Base-by-base conservation (phyloP, 1,139 yeast genomes). In the Candida tetrigidarum region DNA sequence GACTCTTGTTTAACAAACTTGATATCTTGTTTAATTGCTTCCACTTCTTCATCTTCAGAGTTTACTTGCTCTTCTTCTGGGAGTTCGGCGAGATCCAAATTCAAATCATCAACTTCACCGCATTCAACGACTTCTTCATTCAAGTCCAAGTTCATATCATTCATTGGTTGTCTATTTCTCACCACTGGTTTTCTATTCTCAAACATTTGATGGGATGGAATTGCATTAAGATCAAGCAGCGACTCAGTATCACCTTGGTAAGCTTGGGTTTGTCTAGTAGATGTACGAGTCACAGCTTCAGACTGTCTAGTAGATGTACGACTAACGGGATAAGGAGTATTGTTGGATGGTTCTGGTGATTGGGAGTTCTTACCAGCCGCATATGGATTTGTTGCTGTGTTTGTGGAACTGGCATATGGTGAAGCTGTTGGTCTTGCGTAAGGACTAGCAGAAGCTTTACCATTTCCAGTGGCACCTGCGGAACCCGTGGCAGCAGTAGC, bases 1-100 rank as follows among this genome's bases (percentile, higher is more conserved):
- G 97, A 86, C 57, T 90, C 95, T 57, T 90, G 95, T 63, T 92
- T 92, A 39, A 90, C 84, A 60, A 86, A 91, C 49, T 90, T 75
- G 51, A 89, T 86, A 56, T 92, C 92, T 54, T 86, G 87, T 62
- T 88, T 90, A 56, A 93, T 81, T 37, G 84, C 90, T 59, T 90
- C 96, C 15, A 92, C 91, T 52, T 91, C 98, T 62, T 89, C 96
- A 50, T 91, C 96, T 53, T 83, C 89, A 4, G 76, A 69, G 51
- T 74, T 71, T 15, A 74, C 66, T 51, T 72, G 66, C 50, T 83
- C 81, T 39, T 68, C 75, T 36, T 65, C 72, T 14, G 58, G 76
- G 73, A 58, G 77, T 67, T 58, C 74, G 66, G 62, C 75, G 65
- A 63, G 74, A 69, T 70, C 79, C 42, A 74, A 62, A 47, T 74